Conservation (phyloP, 1,284 basidiomycete genomes). For the Moniliella sp. region DNA sequence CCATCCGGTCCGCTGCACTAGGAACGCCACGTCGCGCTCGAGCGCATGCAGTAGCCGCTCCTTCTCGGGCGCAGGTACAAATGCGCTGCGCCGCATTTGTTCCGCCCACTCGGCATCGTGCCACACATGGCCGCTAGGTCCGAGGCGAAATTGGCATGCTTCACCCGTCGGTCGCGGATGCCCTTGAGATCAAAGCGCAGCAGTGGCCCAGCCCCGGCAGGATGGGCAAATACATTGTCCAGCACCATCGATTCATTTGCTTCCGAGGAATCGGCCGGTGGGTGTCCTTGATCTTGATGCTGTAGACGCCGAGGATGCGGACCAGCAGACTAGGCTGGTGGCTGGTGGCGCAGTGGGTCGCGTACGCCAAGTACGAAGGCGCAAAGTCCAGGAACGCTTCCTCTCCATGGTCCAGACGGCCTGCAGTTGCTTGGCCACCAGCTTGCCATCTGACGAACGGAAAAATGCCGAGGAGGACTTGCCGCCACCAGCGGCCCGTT, state of each 20-base stretch:
- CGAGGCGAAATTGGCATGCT: slow-evolving; percentile 2
- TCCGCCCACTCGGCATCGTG: slow-evolving; percentile 8
- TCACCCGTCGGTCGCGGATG: slow-evolving; percentile 17
- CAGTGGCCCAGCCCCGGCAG: too few species aligned
- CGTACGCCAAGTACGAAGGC: slow-evolving; percentile 21
- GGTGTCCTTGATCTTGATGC: slow-evolving; percentile 23
- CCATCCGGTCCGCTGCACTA: slow-evolving; percentile 24
- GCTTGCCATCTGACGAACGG: slow-evolving; percentile 16
- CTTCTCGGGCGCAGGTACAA: slow-evolving; percentile 15
- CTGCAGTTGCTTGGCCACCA: slow-evolving; percentile 20
- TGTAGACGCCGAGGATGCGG: slow-evolving; percentile 25
- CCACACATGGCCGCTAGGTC: slow-evolving; percentile 3
- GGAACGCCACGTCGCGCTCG: slow-evolving; percentile 17
- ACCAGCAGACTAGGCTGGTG: slow-evolving; percentile 20
- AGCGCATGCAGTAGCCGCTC: slow-evolving; percentile 13
- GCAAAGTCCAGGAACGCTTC: slow-evolving; percentile 25
- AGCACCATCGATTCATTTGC: slow-evolving; percentile 22
- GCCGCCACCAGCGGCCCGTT: slow-evolving; percentile 15
- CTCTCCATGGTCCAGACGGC: slow-evolving; percentile 22
- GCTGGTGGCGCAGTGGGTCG: slow-evolving; percentile 14
- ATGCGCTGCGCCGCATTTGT: slow-evolving; percentile 4
- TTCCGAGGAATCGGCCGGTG: slow-evolving; percentile 14
- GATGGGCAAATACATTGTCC: slow-evolving; percentile 18
- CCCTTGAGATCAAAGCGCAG: slow-evolving; percentile 22
- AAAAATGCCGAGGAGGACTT: slow-evolving; percentile 20